These are phyloP conservation scores for Lentinula sp. DNA, from an alignment of 768 basidiomycete genomes.

Conservation along the genomic window DNA sequence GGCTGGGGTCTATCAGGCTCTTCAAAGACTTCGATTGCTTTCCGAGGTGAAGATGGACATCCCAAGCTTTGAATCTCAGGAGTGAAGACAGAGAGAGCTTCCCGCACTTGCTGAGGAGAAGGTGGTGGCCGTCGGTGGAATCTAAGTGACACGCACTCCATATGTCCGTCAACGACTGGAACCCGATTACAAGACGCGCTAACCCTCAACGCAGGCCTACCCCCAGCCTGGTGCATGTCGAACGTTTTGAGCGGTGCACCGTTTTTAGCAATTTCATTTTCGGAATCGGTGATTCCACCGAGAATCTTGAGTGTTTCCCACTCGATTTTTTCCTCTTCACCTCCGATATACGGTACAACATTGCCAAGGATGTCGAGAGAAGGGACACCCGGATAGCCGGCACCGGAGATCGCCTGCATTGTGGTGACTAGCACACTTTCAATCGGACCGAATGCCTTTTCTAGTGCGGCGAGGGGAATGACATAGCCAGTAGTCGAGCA, in stretches of 20 bases:
- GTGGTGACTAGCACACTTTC: constrained; percentile 90
- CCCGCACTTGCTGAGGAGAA: constrained; percentile 79
- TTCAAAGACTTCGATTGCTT: constrained; percentile 88
- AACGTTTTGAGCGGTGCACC: constrained; percentile 47
- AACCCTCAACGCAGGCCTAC: constrained; percentile 73
- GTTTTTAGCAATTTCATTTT: constrained; percentile 22
- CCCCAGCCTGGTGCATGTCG: constrained; percentile 61
- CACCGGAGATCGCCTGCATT: constrained; percentile 96
- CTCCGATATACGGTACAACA: constrained; percentile 88
- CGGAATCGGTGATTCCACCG: constrained; percentile 63
- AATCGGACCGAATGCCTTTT: constrained; percentile 89
- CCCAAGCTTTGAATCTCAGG: constrained; percentile 70
- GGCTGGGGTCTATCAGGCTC: constrained; percentile 93
- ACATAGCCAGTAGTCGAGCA: constrained; percentile 94
- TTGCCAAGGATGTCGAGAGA: constrained; percentile 93
- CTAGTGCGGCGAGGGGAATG: constrained; percentile 86
- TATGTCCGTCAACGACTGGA: constrained; percentile 93
- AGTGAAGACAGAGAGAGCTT: constrained; percentile 69
- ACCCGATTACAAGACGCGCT: constrained; percentile 95
- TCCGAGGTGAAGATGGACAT: constrained; percentile 80
- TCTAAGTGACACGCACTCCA: constrained; percentile 81
- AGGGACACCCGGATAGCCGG: constrained; percentile 93
- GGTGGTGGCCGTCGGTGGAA: constrained; percentile 80
- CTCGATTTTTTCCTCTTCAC: constrained; percentile 97
- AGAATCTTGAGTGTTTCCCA: constrained; percentile 99